Conservation (phyloP, 495 filamentous ascomycete genomes). For the Lepidopterella palustris region DNA sequence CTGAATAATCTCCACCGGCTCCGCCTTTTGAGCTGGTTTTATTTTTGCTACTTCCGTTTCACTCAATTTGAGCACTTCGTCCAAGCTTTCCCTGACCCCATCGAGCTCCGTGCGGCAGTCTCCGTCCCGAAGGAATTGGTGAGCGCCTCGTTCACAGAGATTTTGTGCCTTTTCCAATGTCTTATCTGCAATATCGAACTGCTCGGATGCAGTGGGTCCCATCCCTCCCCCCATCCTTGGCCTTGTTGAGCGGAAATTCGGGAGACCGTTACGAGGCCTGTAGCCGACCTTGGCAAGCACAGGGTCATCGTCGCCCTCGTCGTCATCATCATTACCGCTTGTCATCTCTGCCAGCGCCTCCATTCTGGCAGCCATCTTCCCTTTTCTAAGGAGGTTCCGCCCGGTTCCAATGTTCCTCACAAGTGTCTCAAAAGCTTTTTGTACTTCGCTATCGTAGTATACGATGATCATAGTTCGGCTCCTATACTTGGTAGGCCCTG, state of each 20-base stretch:
- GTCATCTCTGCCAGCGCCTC: constrained; percentile 49
- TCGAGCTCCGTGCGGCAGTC: constrained; percentile 69
- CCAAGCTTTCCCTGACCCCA: constrained; percentile 54
- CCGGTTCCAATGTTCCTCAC: constrained; percentile 74
- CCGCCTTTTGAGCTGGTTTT: neutral
- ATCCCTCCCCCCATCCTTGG: neutral
- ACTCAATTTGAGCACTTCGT: constrained; percentile 50
- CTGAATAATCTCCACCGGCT: constrained; percentile 11
- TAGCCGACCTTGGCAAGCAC: constrained; percentile 24
- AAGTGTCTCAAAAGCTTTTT: constrained; percentile 69
- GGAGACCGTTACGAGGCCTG: constrained; percentile 14
- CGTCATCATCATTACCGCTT: constrained; percentile 32
- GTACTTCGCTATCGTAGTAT: constrained; percentile 82
- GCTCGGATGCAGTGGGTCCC: constrained; percentile 15
- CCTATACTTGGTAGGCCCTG: constrained; percentile 52
- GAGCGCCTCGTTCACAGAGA: constrained; percentile 77
- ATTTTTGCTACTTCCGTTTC: constrained; percentile 35
- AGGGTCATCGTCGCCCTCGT: constrained; percentile 38
- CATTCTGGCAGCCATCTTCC: constrained; percentile 61
- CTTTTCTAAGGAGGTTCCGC: constrained; percentile 75
- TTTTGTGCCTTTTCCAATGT: constrained; percentile 70
- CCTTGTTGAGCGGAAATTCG: constrained; percentile 13
- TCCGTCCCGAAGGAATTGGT: constrained; percentile 78
- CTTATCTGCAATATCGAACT: constrained; percentile 68
- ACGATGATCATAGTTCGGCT: constrained; percentile 75